Base-by-base conservation (phyloP, 805 yeast species). In the Candida vartiovaarae region DNA sequence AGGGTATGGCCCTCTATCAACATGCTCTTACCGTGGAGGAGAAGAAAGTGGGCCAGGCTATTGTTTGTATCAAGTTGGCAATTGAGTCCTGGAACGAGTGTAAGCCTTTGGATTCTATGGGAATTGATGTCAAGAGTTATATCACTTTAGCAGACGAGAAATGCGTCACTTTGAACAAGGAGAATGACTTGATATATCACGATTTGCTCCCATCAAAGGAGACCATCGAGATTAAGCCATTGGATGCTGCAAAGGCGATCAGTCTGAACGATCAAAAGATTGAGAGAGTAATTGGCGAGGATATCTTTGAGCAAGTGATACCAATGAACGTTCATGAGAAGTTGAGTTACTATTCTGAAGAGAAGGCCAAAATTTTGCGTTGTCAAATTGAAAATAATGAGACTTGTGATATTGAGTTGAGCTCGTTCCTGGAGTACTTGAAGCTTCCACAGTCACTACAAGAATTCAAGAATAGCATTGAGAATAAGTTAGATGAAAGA, bases 161-260 rank as follows among this genome's bases (percentile, higher is more conserved):
- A 39, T 49, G 67, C 10, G 60, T 60, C 27, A 53, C 61, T 3
- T 53, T 86, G 52, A 79, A 74, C 26, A 88, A 84, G 52, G 98
- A 91, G 57, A 91, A 91, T 56, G 97, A 91, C 59, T 82, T 79
- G 54, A 86, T 91, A 32, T 91, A 86, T 58, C 95, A 93, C 62
- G 91, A 84, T 23, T 55, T 70, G 1, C 67, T 90, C 10, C 96
- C 96, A 1, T 67, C 76, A 4, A 63, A 64, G 29, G 75, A 76
- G 24, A 63, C 82, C 0, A 63, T 88, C 39, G 60, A 57, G 20
- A 28, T 55, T 5, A 79, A 84, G 48, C 76, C 82, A 1, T 68
- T 84, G 65, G 84, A 80, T 38, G 83, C 88, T 45, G 80, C 81
- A 2, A 79, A 82, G 53, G 68, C 80, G 1, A 69, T 81, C 5